Evolutionary conservation across 2,329 filamentous ascomycete species (phyloP).

Genomic region (Penicillium digitatum): DNA sequence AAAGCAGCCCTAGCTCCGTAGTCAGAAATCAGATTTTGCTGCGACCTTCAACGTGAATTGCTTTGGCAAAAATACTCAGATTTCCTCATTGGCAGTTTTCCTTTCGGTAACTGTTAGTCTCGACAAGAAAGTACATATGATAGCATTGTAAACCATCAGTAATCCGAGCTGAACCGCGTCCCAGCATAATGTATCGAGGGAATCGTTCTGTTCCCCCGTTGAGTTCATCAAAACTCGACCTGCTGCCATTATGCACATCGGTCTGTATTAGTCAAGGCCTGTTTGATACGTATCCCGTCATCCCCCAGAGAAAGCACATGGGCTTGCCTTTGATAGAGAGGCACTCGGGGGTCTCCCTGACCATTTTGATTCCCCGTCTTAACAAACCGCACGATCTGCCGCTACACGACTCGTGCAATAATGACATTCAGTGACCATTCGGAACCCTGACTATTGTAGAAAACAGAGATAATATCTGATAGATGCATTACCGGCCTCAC

Average conservation of each 20-base stretch:
- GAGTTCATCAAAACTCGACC: too few relatives aligned
- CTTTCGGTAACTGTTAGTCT: too few relatives aligned
- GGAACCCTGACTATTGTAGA: neutral
- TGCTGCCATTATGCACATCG: neutral
- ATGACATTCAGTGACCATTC: neutral
- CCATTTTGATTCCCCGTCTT: neutral
- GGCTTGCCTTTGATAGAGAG: neutral
- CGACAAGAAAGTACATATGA: too few relatives aligned
- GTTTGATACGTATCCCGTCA: neutral
- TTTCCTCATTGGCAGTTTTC: too few relatives aligned
- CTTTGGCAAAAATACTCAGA: too few relatives aligned
- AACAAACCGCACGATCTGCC: neutral
- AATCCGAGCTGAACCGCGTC: too few relatives aligned
- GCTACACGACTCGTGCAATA: neutral
- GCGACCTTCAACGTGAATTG: too few relatives aligned
- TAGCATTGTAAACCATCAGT: too few relatives aligned
- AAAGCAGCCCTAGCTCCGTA: too few relatives aligned
- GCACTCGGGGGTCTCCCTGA: neutral
- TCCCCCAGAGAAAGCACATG: neutral
- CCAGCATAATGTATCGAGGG: too few relatives aligned
- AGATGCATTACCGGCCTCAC: neutral
- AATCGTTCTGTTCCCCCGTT: too few relatives aligned
- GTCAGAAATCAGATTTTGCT: too few relatives aligned
- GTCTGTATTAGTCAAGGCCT: neutral
- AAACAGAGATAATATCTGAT: neutral